Conservation (phyloP, 1,284 basidiomycete species). For the Cutaneotrichosporon sp. region DNA sequence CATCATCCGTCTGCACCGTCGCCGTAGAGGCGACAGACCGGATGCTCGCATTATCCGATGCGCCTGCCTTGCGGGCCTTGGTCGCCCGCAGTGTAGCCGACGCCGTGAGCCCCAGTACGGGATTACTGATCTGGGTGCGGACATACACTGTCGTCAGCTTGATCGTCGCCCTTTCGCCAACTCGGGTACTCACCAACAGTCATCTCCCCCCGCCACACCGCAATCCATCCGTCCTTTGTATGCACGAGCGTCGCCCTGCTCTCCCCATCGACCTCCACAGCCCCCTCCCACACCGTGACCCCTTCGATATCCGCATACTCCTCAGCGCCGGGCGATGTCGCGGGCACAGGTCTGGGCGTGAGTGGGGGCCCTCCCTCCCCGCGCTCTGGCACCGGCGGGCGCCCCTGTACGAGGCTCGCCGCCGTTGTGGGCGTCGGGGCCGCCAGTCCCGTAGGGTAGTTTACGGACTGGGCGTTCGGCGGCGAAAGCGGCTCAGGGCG, state of each 20-base stretch:
- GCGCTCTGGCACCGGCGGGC: not conserved
- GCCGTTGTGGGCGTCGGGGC: not conserved
- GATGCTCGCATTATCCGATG: slow-evolving; percentile 25
- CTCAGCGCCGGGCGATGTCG: slow-evolving; percentile 61
- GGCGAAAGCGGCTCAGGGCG: not conserved
- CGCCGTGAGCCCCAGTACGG: slow-evolving; percentile 71
- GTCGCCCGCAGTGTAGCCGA: slow-evolving; percentile 63
- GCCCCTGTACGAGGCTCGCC: not conserved
- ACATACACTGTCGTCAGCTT: slow-evolving; percentile 52
- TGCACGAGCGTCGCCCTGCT: slow-evolving; percentile 51
- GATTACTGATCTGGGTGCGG: slow-evolving; percentile 63
- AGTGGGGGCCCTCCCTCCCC: slow-evolving; percentile 14
- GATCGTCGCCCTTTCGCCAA: no score
- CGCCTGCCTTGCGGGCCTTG: slow-evolving; percentile 15
- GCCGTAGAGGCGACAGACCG: slow-evolving; percentile 18
- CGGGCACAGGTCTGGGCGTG: slow-evolving; percentile 43
- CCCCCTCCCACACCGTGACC: slow-evolving; percentile 57
- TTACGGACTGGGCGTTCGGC: not conserved
- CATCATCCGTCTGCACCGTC: slow-evolving; percentile 19
- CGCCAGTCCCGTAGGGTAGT: not conserved
- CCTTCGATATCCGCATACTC: slow-evolving; percentile 72
- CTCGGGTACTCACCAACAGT: slow-evolving; percentile 61
- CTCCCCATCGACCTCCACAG: slow-evolving; percentile 35
- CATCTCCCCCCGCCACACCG: slow-evolving; percentile 66
- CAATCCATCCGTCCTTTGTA: slow-evolving; percentile 63